Evolutionary conservation across 805 yeast genomes (phyloP), one percentile per base, ranked within the genome.

Genomic region (Cyberlindnera saturnus): DNA sequence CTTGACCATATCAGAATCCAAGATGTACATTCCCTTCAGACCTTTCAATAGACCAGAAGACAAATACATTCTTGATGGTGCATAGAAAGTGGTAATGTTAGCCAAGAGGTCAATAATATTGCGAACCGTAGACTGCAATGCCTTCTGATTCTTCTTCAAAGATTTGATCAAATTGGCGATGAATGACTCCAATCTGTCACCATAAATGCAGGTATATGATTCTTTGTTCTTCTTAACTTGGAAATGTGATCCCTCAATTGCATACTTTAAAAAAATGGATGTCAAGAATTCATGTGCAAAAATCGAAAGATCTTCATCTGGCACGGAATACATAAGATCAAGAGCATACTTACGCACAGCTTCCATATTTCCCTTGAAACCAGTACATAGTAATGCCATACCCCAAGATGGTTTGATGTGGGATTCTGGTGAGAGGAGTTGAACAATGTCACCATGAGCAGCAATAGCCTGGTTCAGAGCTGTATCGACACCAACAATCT

Each of bases 381-480:
- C 96, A 14, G 87, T 82, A 5, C 87, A 74, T 9, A 88, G 65
- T n/a, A 89, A 63, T 4, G 83, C 70, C 45, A 85, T 66, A 0
- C 86, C 82, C 90, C 95, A 88, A 0, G 81, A 70, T 1, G 81
- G 70, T 31, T 81, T 80, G 40, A 88, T 73, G 19, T 64, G 51
- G 0, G 86, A 75, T 2, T 60, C 48, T 3, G 75, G 71, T 0
- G 70, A 56, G 19, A 86, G 67, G 13, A 86, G 59, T 1, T 64
- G 64, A 2, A 77, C 58, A 36, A 89, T 75, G 52, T 86, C 95
- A 7, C 64, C 64, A 1, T 74, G 62, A 0, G 93, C 91, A 11
- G 87, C 96, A 51, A 81, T 81, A 0, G 90, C 79, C 61, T 90
- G 96, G 53, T 90, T 89, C 53, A 86, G 64, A 0, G 96, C 85